These are phyloP conservation scores for Trametopsis cervina DNA, from an alignment of 768 basidiomycete genomes.

Conservation along the genomic window DNA sequence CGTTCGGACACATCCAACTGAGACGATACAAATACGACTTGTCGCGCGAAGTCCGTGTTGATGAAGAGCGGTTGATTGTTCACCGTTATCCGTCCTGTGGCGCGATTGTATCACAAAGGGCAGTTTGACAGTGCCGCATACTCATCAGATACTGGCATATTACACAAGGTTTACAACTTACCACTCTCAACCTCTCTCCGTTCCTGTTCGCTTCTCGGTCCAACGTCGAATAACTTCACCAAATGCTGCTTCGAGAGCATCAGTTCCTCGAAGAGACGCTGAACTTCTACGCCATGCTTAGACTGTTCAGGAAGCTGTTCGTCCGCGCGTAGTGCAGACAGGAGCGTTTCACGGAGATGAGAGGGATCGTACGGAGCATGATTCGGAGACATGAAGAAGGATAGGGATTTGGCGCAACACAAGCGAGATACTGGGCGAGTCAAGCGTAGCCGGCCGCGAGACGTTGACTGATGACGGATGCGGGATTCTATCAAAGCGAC, in stretches of 20 bases:
- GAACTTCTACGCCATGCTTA: slow-evolving; percentile 32
- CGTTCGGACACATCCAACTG: slow-evolving; percentile 81
- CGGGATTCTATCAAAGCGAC: too few relatives aligned
- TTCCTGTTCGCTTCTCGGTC: slow-evolving; percentile 53
- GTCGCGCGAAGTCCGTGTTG: slow-evolving; percentile 73
- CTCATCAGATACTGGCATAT: too few relatives aligned
- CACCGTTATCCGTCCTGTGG: slow-evolving; percentile 56
- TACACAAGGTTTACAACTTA: slow-evolving; percentile 15
- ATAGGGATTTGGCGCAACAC: too few relatives aligned
- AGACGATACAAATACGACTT: slow-evolving; percentile 72
- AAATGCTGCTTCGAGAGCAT: slow-evolving; percentile 61
- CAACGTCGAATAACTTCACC: slow-evolving; percentile 57
- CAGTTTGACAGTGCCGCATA: too few relatives aligned
- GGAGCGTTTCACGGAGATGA: neutral
- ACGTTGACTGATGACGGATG: too few relatives aligned
- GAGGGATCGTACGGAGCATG: neutral
- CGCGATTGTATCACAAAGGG: neutral
- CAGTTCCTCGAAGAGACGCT: slow-evolving; percentile 70
- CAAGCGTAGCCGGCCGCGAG: too few relatives aligned
- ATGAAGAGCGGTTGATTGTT: slow-evolving; percentile 64
- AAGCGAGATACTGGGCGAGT: too few relatives aligned
- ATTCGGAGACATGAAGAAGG: neutral
- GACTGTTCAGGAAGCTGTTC: neutral
- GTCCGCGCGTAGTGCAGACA: neutral
- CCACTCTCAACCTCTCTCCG: slow-evolving; percentile 67